A percentile compares a stretch with the other conserved stretches of the same genome.
phyloP scores from a whole-genome alignment of 805 yeast genomes.

The Pichia cabralensis region DNA sequence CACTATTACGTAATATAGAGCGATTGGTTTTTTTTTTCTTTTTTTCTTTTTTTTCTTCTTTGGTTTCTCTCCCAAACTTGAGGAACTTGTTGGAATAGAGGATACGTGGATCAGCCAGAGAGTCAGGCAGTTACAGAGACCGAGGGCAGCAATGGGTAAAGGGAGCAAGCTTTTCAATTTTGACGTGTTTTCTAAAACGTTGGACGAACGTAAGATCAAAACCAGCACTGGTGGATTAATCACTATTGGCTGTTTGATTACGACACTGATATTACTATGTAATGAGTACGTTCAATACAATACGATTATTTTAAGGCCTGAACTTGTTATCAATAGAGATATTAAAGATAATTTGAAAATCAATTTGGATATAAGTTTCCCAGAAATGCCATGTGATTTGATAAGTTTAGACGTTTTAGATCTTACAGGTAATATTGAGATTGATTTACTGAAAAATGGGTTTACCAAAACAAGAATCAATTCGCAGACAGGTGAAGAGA shows the following conservation, averaged over 20 bases:
- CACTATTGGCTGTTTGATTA: constrained; percentile 56
- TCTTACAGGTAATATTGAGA: constrained; percentile 73
- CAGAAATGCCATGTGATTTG: constrained; percentile 75
- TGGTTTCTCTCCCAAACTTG: too few relatives aligned
- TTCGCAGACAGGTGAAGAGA: constrained; percentile 34
- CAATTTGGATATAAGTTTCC: constrained; percentile 75
- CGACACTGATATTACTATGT: constrained; percentile 51
- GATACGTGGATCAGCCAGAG: too few relatives aligned
- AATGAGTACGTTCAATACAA: constrained; percentile 74
- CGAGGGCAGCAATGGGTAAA: constrained; percentile 19
- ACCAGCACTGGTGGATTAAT: constrained; percentile 88
- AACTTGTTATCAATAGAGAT: constrained; percentile 81
- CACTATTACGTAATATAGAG: too few relatives aligned
- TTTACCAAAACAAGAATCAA: constrained; percentile 62
- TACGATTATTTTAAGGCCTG: constrained; percentile 61
- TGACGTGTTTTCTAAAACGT: constrained; percentile 91
- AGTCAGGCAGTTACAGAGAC: too few relatives aligned
- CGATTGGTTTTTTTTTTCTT: too few relatives aligned
- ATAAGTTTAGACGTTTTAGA: constrained; percentile 83
- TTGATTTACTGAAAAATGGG: constrained; percentile 61
- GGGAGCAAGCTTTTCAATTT: constrained; percentile 40
- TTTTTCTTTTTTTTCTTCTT: too few relatives aligned
- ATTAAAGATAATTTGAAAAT: constrained; percentile 66
- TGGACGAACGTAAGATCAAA: constrained; percentile 83
- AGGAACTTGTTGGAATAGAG: too few relatives aligned